phyloP scores from a whole-genome alignment of 2,329 filamentous ascomycete genomes.

The Cercospora berteroae region DNA sequence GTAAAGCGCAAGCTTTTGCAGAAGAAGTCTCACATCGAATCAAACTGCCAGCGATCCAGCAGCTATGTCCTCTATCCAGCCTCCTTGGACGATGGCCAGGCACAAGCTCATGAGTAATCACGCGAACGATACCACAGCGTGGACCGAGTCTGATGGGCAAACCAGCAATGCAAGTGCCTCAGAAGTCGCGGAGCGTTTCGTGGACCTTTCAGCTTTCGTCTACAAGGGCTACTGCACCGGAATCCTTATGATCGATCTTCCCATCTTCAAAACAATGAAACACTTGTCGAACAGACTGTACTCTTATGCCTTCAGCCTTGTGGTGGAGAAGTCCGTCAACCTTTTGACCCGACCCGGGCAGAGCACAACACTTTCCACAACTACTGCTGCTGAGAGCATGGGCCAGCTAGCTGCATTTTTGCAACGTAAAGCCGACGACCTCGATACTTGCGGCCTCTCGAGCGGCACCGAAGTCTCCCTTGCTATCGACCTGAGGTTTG shows the following conservation, averaged over 20 bases:
- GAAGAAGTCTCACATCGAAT: not conserved
- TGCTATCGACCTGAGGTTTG: conserved; percentile 1
- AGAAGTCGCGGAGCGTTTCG: conserved; percentile 15
- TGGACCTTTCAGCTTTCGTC: conserved; percentile 18
- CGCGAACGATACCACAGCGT: conserved; percentile 5
- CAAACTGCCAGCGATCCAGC: not conserved
- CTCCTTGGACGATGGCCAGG: conserved; percentile 3
- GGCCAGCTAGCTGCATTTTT: conserved; percentile 14
- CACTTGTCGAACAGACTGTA: conserved; percentile 9
- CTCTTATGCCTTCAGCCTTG: conserved; percentile 15
- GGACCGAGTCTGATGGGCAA: not conserved
- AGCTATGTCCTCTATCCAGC: not conserved
- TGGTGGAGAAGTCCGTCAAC: not conserved
- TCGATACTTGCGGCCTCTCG: not conserved
- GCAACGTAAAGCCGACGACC: not conserved
- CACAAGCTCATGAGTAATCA: not conserved
- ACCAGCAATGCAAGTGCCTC: not conserved
- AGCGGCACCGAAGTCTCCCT: conserved; percentile 1
- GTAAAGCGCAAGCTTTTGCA: not conserved
- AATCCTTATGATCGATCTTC: conserved; percentile 6
- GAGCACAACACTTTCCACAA: conserved; percentile 2
- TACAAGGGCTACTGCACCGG: conserved; percentile 17
- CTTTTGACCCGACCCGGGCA: conserved; percentile 14
- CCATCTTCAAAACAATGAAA: conserved; percentile 10
- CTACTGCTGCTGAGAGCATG: conserved; percentile 17